phyloP scores from a whole-genome alignment of 2,329 filamentous ascomycete genomes.

The Hirsutella thompsonii region DNA sequence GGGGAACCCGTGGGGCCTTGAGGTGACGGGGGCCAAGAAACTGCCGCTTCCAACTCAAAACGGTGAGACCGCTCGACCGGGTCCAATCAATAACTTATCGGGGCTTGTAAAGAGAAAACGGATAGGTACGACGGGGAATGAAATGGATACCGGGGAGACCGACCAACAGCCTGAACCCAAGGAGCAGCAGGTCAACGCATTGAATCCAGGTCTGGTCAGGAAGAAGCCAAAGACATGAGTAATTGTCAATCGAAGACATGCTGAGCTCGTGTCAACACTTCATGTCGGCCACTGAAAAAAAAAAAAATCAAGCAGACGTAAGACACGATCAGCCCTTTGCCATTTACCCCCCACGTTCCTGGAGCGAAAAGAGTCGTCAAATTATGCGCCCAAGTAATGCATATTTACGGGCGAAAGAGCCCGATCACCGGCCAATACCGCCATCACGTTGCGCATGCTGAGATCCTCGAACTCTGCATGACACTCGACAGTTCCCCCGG shows the following conservation, averaged over 20 bases:
- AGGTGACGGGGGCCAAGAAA: slow-evolving; percentile 31
- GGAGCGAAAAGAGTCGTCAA: neutral
- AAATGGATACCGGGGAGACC: neutral
- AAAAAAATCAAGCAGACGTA: neutral
- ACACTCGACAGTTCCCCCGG: slow-evolving; percentile 53
- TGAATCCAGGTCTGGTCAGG: slow-evolving; percentile 32
- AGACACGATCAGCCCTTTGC: neutral
- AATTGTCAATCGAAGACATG: too few species aligned
- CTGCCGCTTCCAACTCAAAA: slow-evolving; percentile 6
- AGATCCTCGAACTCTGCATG: slow-evolving; percentile 54
- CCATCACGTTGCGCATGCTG: slow-evolving; percentile 53
- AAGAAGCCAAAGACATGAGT: slow-evolving; percentile 37
- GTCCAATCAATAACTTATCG: slow-evolving; percentile 31
- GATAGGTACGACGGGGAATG: slow-evolving; percentile 12
- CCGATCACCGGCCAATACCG: slow-evolving; percentile 36
- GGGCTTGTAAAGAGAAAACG: slow-evolving; percentile 35
- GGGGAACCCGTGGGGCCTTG: slow-evolving; percentile 37
- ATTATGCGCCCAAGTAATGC: slow-evolving; percentile 28
- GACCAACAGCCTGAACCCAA: neutral
- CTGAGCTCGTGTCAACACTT: too few species aligned
- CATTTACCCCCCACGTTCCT: too few species aligned
- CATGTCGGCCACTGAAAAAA: neutral
- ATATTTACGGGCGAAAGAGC: slow-evolving; percentile 51
- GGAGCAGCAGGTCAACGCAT: slow-evolving; percentile 27
- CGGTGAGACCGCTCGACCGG: slow-evolving; percentile 5